A percentile compares a stretch with the other conserved stretches of the same genome.
Conservation (phyloP, 2,329 filamentous ascomycete species). For the Calonectria pteridis region DNA sequence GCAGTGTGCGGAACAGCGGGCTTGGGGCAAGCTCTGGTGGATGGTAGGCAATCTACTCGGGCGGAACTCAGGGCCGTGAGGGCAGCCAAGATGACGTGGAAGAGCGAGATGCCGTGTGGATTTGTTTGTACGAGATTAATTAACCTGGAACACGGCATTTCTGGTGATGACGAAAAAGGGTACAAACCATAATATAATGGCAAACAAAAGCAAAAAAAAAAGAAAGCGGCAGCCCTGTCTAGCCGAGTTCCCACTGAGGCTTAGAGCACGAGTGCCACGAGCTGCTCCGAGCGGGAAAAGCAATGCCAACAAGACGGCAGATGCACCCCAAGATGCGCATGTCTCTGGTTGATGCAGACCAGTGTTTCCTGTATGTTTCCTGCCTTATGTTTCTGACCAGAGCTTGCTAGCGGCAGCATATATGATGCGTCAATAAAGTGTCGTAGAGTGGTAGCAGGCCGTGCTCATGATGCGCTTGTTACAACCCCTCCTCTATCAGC, state of each 20-base stretch:
- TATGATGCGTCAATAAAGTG: background rate
- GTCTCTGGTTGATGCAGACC: constrained; percentile 25
- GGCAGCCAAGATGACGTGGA: constrained; percentile 24
- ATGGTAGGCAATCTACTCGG: constrained; percentile 11
- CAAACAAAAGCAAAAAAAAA: constrained; percentile 4
- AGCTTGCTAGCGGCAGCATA: background rate
- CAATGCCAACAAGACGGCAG: constrained; percentile 19
- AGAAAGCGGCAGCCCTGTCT: background rate
- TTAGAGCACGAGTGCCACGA: constrained; percentile 8
- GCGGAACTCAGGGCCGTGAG: constrained; percentile 13
- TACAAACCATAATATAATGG: constrained; percentile 1
- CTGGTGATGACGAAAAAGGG: constrained; percentile 7
- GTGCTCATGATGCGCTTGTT: background rate
- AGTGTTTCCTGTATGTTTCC: constrained; percentile 37
- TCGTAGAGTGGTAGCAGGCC: background rate
- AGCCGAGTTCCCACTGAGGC: constrained; percentile 13
- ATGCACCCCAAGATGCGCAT: constrained; percentile 21
- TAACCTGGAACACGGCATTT: constrained; percentile 21
- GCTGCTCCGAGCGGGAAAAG: constrained; percentile 24
- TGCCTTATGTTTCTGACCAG: constrained; percentile 32
- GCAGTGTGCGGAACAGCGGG: background rate
- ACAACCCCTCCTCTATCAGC: background rate
- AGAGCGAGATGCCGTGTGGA: constrained; percentile 9
- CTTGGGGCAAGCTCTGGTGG: background rate
- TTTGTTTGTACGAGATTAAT: constrained; percentile 24